Conservation (phyloP, 805 yeast species). For the Spathaspora girioi region DNA sequence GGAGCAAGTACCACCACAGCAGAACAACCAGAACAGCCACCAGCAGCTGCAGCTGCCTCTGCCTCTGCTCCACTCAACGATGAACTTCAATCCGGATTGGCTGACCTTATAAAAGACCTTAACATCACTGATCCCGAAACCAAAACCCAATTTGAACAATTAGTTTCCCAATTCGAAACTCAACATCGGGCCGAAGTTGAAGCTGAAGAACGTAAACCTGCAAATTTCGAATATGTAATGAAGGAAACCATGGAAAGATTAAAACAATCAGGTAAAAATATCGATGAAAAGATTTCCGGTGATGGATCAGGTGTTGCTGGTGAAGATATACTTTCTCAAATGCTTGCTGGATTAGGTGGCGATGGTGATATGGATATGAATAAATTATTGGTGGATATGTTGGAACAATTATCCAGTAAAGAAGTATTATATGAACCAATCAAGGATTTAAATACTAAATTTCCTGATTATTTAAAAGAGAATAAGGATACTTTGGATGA, state of each 20-base stretch:
- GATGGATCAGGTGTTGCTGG: slow-evolving; percentile 38
- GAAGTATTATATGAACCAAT: slow-evolving; percentile 86
- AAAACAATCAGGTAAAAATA: slow-evolving; percentile 68
- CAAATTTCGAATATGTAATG: slow-evolving; percentile 68
- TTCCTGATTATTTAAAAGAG: slow-evolving; percentile 64
- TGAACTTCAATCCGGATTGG: slow-evolving; percentile 29
- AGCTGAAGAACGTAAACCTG: slow-evolving; percentile 24
- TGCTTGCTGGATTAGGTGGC: slow-evolving; percentile 47
- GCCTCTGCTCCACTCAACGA: slow-evolving; percentile 23
- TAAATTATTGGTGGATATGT: slow-evolving; percentile 64
- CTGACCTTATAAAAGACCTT: slow-evolving; percentile 45
- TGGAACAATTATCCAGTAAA: slow-evolving; percentile 79
- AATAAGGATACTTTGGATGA: slow-evolving; percentile 42
- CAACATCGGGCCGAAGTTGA: slow-evolving; percentile 29
- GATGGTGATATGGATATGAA: slow-evolving; percentile 55
- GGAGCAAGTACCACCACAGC: slow-evolving; percentile 9
- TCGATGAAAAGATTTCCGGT: slow-evolving; percentile 55
- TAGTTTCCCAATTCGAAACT: slow-evolving; percentile 41
- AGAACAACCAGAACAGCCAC: not conserved
- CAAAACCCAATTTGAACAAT: slow-evolving; percentile 45
- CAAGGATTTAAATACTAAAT: slow-evolving; percentile 71
- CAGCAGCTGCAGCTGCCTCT: not conserved
- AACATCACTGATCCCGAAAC: slow-evolving; percentile 52
- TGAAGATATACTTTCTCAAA: slow-evolving; percentile 58
- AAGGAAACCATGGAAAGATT: slow-evolving; percentile 76